These are phyloP conservation scores for Penicillium argentinense DNA, from an alignment of 495 filamentous ascomycete species.

Conservation along the genomic window DNA sequence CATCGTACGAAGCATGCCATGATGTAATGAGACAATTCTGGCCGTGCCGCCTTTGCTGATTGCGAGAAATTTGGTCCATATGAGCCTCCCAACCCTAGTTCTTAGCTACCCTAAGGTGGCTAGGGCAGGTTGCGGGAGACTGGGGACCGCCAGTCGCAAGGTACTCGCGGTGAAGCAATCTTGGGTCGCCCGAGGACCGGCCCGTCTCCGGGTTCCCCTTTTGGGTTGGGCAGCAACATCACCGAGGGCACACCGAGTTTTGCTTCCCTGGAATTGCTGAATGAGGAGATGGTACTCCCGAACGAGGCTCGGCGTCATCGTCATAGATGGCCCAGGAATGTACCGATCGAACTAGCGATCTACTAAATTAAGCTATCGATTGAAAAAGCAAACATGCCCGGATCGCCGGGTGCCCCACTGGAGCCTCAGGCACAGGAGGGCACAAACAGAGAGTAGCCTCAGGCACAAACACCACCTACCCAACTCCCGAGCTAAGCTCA, in stretches of 20 bases:
- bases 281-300: too few relatives aligned
- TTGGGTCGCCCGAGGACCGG: constrained; percentile 6
- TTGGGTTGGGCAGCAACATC: too few relatives aligned
- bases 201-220: constrained; percentile 7
- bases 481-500: background rate
- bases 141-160: too few relatives aligned
- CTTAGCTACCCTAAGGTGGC: too few relatives aligned
- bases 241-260: too few relatives aligned
- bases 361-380: constrained; percentile 17
- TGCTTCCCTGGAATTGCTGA: too few relatives aligned
- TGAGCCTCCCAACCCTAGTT: too few relatives aligned
- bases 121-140: too few relatives aligned
- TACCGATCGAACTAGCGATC: constrained; percentile 1
- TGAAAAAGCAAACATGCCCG: constrained; percentile 21
- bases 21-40: background rate
- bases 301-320: background rate
- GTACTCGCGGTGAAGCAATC: background rate
- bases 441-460: too few relatives aligned
- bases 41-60: too few relatives aligned
- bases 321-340: background rate
- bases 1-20: constrained; percentile 13
- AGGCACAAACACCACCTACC: background rate
- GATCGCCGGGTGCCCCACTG: constrained; percentile 8
- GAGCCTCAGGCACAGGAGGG: too few relatives aligned
- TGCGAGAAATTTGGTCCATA: too few relatives aligned